These are phyloP conservation scores for Fraxinus ornus DNA, from an alignment of 305 asterid species.

Conservation along the genomic window DNA sequence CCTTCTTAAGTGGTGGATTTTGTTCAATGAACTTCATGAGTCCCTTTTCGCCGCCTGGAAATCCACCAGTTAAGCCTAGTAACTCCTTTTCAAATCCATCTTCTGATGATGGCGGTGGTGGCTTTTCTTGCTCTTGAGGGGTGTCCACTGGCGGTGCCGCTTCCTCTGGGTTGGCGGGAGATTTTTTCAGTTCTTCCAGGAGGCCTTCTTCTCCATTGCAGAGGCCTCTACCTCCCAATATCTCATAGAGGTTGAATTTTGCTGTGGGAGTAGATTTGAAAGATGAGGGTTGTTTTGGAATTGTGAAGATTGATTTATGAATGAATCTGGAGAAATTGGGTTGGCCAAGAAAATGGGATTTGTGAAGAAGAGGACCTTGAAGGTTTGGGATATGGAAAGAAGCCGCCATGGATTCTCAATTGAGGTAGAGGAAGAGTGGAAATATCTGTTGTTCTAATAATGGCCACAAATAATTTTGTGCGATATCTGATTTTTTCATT, in stretches of 20 bases:
- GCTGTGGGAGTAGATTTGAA: slow-evolving; percentile 38
- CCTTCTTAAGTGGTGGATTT: slow-evolving; percentile 67
- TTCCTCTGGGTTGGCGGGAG: slow-evolving; percentile 25
- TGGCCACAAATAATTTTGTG: slow-evolving; percentile 38
- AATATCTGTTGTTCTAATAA: slow-evolving; percentile 20
- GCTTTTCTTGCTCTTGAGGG: slow-evolving; percentile 16
- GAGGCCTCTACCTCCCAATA: slow-evolving; percentile 88
- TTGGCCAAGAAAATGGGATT: slow-evolving; percentile 61
- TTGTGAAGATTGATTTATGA: slow-evolving; percentile 14
- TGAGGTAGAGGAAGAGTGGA: background rate
- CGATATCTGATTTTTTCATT: background rate
- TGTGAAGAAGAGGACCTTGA: slow-evolving; percentile 40
- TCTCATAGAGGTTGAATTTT: slow-evolving; percentile 72
- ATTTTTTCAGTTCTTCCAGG: slow-evolving; percentile 49
- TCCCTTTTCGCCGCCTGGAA: slow-evolving; percentile 88
- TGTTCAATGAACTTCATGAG: slow-evolving; percentile 56
- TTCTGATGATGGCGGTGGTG: slow-evolving; percentile 11
- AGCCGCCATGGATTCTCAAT: slow-evolving; percentile 42
- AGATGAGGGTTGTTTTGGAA: slow-evolving; percentile 27
- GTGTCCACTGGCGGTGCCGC: slow-evolving; percentile 9
- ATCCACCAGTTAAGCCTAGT: slow-evolving; percentile 78
- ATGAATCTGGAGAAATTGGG: slow-evolving; percentile 24
- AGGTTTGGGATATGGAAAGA: slow-evolving; percentile 50
- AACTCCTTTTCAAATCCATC: slow-evolving; percentile 77
- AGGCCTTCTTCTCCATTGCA: slow-evolving; percentile 79